These are phyloP conservation scores for Solanum pimpinellifolium DNA, from an alignment of 257 asterid species.

Conservation along the genomic window DNA sequence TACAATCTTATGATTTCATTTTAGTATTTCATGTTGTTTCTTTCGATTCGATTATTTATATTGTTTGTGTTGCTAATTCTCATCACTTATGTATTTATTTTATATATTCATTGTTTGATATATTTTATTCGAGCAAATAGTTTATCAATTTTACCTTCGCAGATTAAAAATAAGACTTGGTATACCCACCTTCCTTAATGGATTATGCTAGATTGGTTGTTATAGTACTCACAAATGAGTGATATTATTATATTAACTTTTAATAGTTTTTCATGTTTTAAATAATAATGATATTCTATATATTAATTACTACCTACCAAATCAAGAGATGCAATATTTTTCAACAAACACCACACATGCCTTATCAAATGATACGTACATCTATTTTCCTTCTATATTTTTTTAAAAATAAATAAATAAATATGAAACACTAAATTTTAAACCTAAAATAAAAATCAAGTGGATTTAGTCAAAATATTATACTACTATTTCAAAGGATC, in stretches of 20 bases:
- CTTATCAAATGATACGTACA: background rate
- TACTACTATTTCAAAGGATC: background rate
- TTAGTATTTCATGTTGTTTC: too few relatives aligned
- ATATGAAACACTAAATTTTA: background rate
- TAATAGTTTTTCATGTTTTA: background rate
- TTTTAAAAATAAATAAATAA: background rate
- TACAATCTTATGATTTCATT: background rate
- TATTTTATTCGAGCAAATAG: too few relatives aligned
- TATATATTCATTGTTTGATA: too few relatives aligned
- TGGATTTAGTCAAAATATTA: background rate
- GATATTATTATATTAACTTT: background rate
- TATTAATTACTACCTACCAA: background rate
- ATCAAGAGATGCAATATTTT: background rate
- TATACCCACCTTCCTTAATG: background rate
- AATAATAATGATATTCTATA: background rate
- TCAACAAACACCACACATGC: background rate
- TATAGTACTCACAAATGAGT: background rate
- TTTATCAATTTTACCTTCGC: rapidly evolving
- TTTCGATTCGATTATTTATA: too few relatives aligned
- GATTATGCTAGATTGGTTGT: background rate
- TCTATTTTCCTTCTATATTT: background rate
- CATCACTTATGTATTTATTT: background rate
- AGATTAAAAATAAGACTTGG: too few relatives aligned
- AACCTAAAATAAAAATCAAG: background rate
- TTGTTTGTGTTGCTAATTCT: background rate